Evolutionary conservation across 2,329 filamentous ascomycete species (phyloP).

Genomic region (Magnaporthiopsis rhizophila): DNA sequence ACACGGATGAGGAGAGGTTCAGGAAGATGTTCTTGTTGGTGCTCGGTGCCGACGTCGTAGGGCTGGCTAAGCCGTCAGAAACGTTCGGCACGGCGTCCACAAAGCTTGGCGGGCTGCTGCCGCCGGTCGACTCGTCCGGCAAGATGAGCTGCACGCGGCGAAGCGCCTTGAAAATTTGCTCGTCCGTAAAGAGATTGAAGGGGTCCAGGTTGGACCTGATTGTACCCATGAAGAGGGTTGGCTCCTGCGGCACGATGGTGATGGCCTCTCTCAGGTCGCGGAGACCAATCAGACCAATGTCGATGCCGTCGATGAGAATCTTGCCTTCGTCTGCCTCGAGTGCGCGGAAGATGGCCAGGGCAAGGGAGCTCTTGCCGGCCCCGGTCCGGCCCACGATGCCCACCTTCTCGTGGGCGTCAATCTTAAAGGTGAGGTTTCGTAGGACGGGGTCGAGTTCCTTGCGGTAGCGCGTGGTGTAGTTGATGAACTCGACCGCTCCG

Average conservation of each 20-base stretch:
- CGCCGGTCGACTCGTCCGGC: conserved; percentile 37
- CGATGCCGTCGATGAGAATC: conserved; percentile 85
- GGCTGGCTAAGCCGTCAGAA: conserved; percentile 10
- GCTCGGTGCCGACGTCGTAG: conserved; percentile 26
- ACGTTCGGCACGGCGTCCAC: conserved; percentile 11
- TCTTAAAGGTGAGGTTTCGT: conserved; percentile 75
- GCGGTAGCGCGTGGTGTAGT: conserved; percentile 85
- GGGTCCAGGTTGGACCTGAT: conserved; percentile 90
- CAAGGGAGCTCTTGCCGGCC: conserved; percentile 92
- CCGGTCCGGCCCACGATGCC: conserved; percentile 94
- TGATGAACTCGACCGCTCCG: conserved; percentile 78
- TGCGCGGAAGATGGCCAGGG: conserved; percentile 85
- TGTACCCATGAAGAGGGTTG: conserved; percentile 86
- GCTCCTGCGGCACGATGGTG: conserved; percentile 96
- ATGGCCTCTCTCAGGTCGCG: conserved; percentile 88
- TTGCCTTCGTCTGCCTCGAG: conserved; percentile 85
- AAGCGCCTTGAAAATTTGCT: conserved; percentile 80
- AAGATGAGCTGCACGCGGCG: conserved; percentile 83
- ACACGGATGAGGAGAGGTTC: conserved; percentile 73
- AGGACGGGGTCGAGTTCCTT: conserved; percentile 82
- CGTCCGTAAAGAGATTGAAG: conserved; percentile 80
- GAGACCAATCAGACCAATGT: conserved; percentile 85
- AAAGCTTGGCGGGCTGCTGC: conserved; percentile 15
- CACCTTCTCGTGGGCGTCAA: conserved; percentile 81
- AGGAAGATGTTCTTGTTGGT: conserved; percentile 95